Conservation (phyloP, 2,329 filamentous ascomycete species). For the Botrytis medusae region DNA sequence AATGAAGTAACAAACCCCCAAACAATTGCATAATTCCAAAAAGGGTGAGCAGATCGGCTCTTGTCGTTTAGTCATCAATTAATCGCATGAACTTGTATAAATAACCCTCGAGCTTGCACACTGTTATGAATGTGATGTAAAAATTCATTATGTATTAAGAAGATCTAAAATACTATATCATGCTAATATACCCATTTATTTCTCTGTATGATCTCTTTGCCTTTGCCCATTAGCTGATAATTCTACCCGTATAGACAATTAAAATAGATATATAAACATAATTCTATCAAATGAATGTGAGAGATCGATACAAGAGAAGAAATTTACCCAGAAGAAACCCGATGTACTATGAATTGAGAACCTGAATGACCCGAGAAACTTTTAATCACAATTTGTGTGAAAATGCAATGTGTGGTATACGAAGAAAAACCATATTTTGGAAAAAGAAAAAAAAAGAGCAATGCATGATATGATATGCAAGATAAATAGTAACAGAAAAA, state of each 20-base stretch:
- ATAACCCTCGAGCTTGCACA: neutral
- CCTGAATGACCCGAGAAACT: neutral
- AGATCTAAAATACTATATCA: neutral
- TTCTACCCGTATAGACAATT: neutral
- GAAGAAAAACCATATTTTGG: neutral
- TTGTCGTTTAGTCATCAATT: neutral
- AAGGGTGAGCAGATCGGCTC: neutral
- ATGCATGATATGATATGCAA: neutral
- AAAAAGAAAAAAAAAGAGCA: neutral
- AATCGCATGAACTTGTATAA: neutral
- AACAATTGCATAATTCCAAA: neutral
- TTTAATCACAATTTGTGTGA: neutral
- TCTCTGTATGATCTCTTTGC: neutral
- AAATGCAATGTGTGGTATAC: neutral
- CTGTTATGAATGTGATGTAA: neutral
- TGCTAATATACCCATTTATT: neutral
- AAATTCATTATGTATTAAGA: slow-evolving; percentile 1
- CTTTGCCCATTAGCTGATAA: neutral
- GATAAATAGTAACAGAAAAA: neutral
- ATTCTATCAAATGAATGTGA: neutral
- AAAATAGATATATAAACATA: neutral
- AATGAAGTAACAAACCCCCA: neutral
- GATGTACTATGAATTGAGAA: neutral
- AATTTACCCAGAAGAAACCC: neutral
- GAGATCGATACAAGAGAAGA: neutral